Evolutionary conservation across 2,329 filamentous ascomycete species (phyloP).

Genomic region (Aschersonia sp.): DNA sequence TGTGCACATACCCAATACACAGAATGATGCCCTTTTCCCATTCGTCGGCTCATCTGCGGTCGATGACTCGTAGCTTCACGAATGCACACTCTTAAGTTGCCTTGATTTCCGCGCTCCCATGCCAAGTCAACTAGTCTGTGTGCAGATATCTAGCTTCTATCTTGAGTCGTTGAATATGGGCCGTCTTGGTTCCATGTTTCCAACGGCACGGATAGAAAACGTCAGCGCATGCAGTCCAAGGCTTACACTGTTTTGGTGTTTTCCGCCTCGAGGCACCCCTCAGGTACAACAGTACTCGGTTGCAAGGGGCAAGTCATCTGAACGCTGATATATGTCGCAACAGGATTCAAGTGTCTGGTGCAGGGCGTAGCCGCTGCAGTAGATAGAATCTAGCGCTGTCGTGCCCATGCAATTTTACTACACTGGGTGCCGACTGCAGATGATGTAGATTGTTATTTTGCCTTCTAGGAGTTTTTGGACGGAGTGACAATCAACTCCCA

Average conservation of each 20-base stretch:
- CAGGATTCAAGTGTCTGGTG: no score
- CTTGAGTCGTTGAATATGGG: slow-evolving; percentile 22
- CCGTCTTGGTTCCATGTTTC: slow-evolving; percentile 35
- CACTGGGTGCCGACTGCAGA: no score
- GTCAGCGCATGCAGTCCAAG: slow-evolving; percentile 10
- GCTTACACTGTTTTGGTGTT: slow-evolving; percentile 12
- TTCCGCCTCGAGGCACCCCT: neutral
- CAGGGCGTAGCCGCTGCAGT: no score
- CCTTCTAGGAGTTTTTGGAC: no score
- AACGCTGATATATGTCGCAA: no score
- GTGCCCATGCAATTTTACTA: no score
- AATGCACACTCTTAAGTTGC: slow-evolving; percentile 95
- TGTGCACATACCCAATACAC: no score
- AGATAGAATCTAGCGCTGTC: no score
- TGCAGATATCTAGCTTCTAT: slow-evolving; percentile 60
- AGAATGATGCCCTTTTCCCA: no score
- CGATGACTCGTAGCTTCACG: neutral
- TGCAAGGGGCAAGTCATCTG: neutral
- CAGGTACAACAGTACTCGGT: neutral
- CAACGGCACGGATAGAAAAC: slow-evolving; percentile 14
- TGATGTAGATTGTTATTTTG: no score
- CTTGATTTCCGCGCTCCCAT: slow-evolving; percentile 57
- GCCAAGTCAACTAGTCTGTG: slow-evolving; percentile 92
- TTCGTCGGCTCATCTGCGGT: neutral
- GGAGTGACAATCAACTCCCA: no score